These are phyloP conservation scores for Adansonia digitata DNA, from an alignment of 345 rosid species.

Conservation along the genomic window DNA sequence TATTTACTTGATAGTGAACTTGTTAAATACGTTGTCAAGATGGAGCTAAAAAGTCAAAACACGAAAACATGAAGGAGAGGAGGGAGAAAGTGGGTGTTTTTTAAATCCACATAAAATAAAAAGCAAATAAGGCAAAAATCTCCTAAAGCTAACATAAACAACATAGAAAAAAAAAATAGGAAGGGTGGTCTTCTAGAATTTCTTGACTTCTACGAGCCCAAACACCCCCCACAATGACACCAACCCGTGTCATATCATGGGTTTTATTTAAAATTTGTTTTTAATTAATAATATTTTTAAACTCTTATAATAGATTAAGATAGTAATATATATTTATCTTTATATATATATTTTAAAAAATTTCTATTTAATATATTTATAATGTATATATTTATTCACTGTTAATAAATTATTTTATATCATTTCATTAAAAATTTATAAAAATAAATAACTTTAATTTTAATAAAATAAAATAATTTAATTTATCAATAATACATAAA, in stretches of 20 bases:
- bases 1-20: background rate
- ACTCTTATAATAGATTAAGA: no score
- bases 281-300: no score
- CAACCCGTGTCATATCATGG: background rate
- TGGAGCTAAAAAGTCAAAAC: background rate
- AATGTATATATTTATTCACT: no score
- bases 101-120: slow-evolving; percentile 8
- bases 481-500: no score
- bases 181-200: slow-evolving; percentile 11
- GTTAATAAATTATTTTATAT: no score
- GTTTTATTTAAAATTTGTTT: no score
- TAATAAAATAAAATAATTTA: no score
- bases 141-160: background rate
- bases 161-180: background rate
- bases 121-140: background rate
- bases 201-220: slow-evolving; percentile 8
- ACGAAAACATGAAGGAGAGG: background rate
- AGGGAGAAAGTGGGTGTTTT: background rate
- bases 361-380: no score
- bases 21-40: background rate
- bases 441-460: no score
- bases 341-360: no score
- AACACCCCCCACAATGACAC: background rate
- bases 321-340: no score
- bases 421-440: no score